These are phyloP conservation scores for Mrakia gelida DNA, from an alignment of 768 basidiomycete species.

Conservation along the genomic window DNA sequence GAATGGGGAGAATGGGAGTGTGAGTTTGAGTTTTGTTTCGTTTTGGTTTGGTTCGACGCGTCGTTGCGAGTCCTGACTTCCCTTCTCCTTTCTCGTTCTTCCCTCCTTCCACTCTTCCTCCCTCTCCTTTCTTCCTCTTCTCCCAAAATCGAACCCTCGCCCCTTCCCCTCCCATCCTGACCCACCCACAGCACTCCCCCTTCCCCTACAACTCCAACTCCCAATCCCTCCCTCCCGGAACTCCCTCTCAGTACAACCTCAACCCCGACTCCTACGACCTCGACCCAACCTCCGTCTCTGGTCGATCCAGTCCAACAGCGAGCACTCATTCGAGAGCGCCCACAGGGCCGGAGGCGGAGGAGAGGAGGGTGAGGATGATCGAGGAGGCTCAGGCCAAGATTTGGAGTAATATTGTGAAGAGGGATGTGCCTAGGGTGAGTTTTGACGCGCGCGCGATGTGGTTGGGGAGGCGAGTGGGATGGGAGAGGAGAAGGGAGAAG, in stretches of 20 bases:
- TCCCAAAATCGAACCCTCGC: too few relatives aligned
- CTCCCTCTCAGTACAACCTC: neutral
- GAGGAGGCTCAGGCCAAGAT: constrained; percentile 75
- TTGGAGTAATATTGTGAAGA: constrained; percentile 80
- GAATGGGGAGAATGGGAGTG: neutral
- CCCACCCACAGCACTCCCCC: neutral
- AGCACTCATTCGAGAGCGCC: neutral
- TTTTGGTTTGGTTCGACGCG: too few relatives aligned
- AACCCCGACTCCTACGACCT: neutral
- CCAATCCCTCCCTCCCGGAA: neutral
- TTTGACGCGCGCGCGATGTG: neutral
- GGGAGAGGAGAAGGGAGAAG: neutral
- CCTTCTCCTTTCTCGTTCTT: neutral
- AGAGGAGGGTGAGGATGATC: constrained; percentile 15
- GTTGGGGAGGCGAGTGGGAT: neutral
- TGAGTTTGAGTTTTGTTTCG: neutral
- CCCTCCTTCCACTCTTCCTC: too few relatives aligned
- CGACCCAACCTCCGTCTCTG: neutral
- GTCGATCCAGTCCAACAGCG: neutral
- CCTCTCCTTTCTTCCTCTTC: neutral
- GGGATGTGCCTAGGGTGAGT: constrained; percentile 74
- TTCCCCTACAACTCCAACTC: neutral
- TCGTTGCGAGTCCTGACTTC: neutral
- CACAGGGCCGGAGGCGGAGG: neutral
- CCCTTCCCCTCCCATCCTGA: too few relatives aligned